These are phyloP conservation scores for Gossypium laxum DNA, from an alignment of 441 rosid species.

Conservation along the genomic window DNA sequence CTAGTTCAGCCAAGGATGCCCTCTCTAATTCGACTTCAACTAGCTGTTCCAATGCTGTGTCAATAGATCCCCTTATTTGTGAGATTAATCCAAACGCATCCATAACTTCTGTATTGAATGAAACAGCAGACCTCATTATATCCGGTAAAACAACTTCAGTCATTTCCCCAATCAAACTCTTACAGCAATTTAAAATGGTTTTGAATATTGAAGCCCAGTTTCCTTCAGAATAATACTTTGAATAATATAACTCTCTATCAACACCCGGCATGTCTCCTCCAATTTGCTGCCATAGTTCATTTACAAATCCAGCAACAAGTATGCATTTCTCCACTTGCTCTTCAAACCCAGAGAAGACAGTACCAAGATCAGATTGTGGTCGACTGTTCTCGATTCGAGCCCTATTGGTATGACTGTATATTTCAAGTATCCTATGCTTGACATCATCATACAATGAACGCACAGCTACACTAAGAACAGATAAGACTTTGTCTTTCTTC, in stretches of 20 bases:
- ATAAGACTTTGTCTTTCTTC: constrained; percentile 55
- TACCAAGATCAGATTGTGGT: constrained; percentile 35
- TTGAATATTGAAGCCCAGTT: constrained; percentile 61
- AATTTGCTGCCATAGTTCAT: constrained; percentile 48
- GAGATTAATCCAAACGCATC: constrained; percentile 84
- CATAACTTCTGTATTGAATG: constrained; percentile 68
- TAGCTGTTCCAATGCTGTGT: constrained; percentile 74
- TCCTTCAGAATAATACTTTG: constrained; percentile 33
- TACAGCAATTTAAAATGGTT: constrained; percentile 47
- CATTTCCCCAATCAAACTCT: constrained; percentile 55
- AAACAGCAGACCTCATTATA: constrained; percentile 61
- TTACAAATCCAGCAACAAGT: constrained; percentile 49
- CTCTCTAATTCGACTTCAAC: constrained; percentile 72
- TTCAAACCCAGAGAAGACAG: constrained; percentile 47
- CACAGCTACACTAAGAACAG: constrained; percentile 50
- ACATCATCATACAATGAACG: constrained; percentile 56
- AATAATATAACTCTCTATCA: constrained; percentile 26
- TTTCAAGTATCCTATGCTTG: constrained; percentile 43
- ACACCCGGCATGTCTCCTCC: constrained; percentile 32
- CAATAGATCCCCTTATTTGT: constrained; percentile 74
- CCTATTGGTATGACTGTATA: constrained; percentile 32
- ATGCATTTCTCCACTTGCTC: constrained; percentile 82
- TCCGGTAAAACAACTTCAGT: constrained; percentile 61
- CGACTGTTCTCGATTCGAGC: constrained; percentile 33
- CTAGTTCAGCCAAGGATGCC: constrained; percentile 72